These are phyloP conservation scores for Kwoniella mangroviensis DNA, from an alignment of 768 basidiomycete species.

Conservation along the genomic window DNA sequence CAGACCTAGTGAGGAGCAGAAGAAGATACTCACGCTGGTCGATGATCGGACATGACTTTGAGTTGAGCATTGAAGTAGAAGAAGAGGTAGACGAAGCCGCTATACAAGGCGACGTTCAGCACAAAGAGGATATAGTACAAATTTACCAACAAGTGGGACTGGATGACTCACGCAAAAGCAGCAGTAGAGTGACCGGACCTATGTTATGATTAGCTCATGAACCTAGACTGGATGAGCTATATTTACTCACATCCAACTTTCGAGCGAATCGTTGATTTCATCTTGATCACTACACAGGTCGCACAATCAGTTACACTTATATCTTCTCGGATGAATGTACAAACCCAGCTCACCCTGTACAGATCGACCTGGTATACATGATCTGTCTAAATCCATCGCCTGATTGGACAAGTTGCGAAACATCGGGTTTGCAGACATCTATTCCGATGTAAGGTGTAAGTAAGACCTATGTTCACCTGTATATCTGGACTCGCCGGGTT, in stretches of 20 bases:
- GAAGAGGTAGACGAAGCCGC: constrained; percentile 45
- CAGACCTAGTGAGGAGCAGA: background rate
- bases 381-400: constrained; percentile 63
- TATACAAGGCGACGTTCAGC: background rate
- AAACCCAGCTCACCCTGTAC: constrained; percentile 59
- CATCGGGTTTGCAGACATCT: constrained; percentile 63
- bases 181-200: constrained; percentile 68
- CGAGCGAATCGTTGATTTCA: constrained; percentile 65
- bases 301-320: constrained; percentile 3
- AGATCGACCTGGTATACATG: constrained; percentile 65
- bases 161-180: constrained; percentile 61
- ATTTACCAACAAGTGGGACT: background rate
- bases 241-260: constrained; percentile 57
- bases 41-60: constrained; percentile 67
- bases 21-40: constrained; percentile 59
- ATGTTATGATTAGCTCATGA: constrained; percentile 40
- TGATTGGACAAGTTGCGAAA: constrained; percentile 52
- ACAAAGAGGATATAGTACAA: too few relatives aligned
- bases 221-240: too few relatives aligned
- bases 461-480: too few relatives aligned
- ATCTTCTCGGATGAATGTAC: too few relatives aligned
- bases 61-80: constrained; percentile 65
- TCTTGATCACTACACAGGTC: constrained; percentile 60
- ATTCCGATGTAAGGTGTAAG: constrained; percentile 61
- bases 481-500: too few relatives aligned